Base-by-base conservation (phyloP, 306 rosid genomes). In the Dryas drummondii region DNA sequence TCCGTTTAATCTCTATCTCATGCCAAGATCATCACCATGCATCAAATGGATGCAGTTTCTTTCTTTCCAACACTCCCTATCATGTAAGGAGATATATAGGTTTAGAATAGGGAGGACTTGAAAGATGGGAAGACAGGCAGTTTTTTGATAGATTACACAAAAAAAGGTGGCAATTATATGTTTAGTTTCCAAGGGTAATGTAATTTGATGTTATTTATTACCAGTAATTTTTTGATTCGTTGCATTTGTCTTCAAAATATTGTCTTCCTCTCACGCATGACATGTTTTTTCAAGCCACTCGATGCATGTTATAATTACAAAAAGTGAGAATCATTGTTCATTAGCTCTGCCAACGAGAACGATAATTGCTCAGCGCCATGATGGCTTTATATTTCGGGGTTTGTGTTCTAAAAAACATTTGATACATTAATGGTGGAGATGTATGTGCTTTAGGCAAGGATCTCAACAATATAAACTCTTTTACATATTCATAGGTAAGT, bases 21-120 rank as follows among this genome's bases (percentile, higher is more conserved):
- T 68, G 81, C 17, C 76, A 57, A 64, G 48, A 45, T 79, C 70
- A 65, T 86, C 66, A 70, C 72, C 69, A 53, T 71, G 84, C 84
- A 76, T 83, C 84, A 66, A 80, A 82, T 27, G 78, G 68, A 79
- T 73, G 84, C 78, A 37, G 50, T 77, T 77, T 77, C 70, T 84
- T 78, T 76, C 77, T 75, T 81, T 83, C 70, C 82, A 77, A 72
- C 50, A 66, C 57, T 54, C 55, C 66, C 76, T 76, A 46, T 66
- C 73, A 76, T 85, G 76, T 72, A 61, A 73, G 76, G 76, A 78
- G 78, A 78, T 72, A 73, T 83, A 80, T 84, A 79, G 76, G 71
- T 76, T 76, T 76, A 71, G 83, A 79, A 84, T 82, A 65, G 72
- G 65, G 69, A 55, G 64, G 45, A 78, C 78, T 69, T 64, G 60